Evolutionary conservation across 495 filamentous ascomycete genomes (phyloP).

Genomic region (Acidomyces sp.): DNA sequence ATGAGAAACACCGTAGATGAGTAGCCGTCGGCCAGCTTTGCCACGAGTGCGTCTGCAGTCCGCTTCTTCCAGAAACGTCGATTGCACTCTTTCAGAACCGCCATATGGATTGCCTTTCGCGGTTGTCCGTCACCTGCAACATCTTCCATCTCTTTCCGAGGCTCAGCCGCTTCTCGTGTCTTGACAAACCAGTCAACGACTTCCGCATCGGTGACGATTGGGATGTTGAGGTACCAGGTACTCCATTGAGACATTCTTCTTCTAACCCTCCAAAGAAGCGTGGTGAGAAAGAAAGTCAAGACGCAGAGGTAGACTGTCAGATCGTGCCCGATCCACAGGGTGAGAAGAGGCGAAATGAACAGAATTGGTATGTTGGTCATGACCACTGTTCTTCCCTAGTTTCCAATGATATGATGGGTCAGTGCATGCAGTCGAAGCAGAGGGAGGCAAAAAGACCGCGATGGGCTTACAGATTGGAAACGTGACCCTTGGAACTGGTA

Average conservation of each 20-base stretch:
- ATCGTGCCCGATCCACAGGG: slow-evolving; percentile 21
- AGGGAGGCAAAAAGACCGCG: too few relatives aligned
- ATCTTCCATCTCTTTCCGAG: too few relatives aligned
- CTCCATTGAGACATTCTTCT: slow-evolving; percentile 26
- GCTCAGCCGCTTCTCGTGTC: background rate
- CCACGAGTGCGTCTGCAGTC: slow-evolving; percentile 35
- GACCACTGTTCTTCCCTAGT: slow-evolving; percentile 22
- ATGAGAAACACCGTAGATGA: slow-evolving; percentile 46
- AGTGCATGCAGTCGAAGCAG: too few relatives aligned
- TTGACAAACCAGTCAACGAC: slow-evolving; percentile 18
- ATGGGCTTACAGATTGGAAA: slow-evolving; percentile 36
- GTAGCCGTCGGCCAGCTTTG: slow-evolving; percentile 39
- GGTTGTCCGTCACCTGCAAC: slow-evolving; percentile 24
- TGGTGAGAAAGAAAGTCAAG: slow-evolving; percentile 20
- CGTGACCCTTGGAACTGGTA: slow-evolving; percentile 43
- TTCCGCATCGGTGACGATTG: slow-evolving; percentile 24
- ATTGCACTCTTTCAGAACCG: slow-evolving; percentile 34
- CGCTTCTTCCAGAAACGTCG: slow-evolving; percentile 33
- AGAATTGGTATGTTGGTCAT: slow-evolving; percentile 24
- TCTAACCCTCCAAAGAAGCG: slow-evolving; percentile 29
- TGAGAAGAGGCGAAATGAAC: slow-evolving; percentile 25
- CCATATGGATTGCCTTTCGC: slow-evolving; percentile 34
- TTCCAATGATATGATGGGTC: too few relatives aligned
- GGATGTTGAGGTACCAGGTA: slow-evolving; percentile 24
- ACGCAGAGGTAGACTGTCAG: slow-evolving; percentile 23